phyloP scores from a whole-genome alignment of 1,284 basidiomycete species.

The Cutaneotrichosporon cavernicola region DNA sequence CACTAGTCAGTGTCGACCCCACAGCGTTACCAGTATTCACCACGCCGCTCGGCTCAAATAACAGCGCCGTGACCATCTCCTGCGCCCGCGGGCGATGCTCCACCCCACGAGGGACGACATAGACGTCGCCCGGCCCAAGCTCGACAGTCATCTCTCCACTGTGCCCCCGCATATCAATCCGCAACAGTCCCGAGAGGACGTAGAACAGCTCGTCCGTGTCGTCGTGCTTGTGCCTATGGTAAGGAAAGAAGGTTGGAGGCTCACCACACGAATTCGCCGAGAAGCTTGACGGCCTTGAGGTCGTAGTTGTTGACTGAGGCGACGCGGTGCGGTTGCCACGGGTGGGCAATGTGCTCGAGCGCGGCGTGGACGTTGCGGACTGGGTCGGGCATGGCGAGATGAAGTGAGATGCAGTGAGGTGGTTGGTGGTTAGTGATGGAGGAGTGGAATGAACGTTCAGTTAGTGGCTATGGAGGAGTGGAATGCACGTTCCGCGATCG shows the following conservation, averaged over 20 bases:
- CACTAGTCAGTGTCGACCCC: slow-evolving; percentile 2
- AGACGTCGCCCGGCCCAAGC: slow-evolving; percentile 13
- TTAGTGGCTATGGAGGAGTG: too few species aligned
- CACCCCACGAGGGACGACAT: slow-evolving; percentile 8
- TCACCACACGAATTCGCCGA: slow-evolving; percentile 19
- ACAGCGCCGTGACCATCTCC: not conserved
- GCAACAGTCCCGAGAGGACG: slow-evolving; percentile 7
- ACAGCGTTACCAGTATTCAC: slow-evolving; percentile 14
- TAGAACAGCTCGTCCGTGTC: slow-evolving; percentile 22
- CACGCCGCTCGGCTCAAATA: slow-evolving; percentile 12
- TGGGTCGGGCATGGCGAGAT: not conserved
- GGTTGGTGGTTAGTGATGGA: not conserved
- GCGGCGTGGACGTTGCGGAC: slow-evolving; percentile 8
- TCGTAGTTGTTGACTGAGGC: slow-evolving; percentile 18
- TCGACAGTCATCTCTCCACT: not conserved
- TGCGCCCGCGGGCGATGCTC: slow-evolving; percentile 7
- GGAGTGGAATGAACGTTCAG: not conserved
- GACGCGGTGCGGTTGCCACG: slow-evolving; percentile 17
- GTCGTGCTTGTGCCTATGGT: slow-evolving; percentile 13
- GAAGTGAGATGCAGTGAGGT: not conserved
- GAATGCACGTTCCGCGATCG: not conserved
- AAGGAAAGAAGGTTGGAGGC: not conserved
- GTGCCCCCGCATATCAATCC: slow-evolving; percentile 9
- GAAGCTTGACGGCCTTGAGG: slow-evolving; percentile 17
- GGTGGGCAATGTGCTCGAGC: slow-evolving; percentile 4